Conservation (phyloP, 1,284 basidiomycete genomes). For the Vanrija sp. region DNA sequence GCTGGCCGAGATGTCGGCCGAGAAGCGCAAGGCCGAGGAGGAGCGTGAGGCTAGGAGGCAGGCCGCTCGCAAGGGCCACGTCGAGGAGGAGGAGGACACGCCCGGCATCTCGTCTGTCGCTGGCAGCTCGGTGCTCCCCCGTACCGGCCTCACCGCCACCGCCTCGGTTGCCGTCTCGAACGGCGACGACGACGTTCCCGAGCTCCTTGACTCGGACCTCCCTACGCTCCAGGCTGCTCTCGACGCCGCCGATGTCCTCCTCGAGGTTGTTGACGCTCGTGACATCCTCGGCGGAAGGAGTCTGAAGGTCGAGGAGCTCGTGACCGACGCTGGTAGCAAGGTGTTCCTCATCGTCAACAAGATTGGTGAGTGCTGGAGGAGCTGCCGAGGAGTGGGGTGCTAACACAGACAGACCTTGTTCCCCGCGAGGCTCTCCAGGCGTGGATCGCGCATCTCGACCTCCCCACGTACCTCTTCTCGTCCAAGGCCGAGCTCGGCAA, state of each 20-base stretch:
- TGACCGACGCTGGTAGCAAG: constrained; percentile 42
- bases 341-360: constrained; percentile 78
- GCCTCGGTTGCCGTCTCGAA: not conserved
- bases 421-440: constrained; percentile 73
- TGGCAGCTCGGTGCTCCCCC: constrained; percentile 19
- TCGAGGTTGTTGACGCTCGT: constrained; percentile 80
- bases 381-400: not conserved
- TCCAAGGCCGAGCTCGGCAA: constrained; percentile 25
- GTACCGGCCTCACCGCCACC: constrained; percentile 13
- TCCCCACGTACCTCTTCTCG: constrained; percentile 71
- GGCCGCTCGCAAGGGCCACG: constrained; percentile 11
- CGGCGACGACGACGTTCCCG: constrained; percentile 54
- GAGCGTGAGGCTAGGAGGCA: not conserved
- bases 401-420: constrained; percentile 61
- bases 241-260: constrained; percentile 74
- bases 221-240: constrained; percentile 67
- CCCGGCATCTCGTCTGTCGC: constrained; percentile 36
- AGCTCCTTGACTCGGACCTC: constrained; percentile 65
- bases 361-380: constrained; percentile 59
- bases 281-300: constrained; percentile 73
- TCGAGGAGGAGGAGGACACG: constrained; percentile 42
- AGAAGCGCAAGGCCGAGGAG: constrained; percentile 54
- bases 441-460: constrained; percentile 69
- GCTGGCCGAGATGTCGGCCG: constrained; percentile 80
- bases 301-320: constrained; percentile 60